phyloP scores from a whole-genome alignment of 176 grass and related monocot species.

The Eremochloa ophiuroides region DNA sequence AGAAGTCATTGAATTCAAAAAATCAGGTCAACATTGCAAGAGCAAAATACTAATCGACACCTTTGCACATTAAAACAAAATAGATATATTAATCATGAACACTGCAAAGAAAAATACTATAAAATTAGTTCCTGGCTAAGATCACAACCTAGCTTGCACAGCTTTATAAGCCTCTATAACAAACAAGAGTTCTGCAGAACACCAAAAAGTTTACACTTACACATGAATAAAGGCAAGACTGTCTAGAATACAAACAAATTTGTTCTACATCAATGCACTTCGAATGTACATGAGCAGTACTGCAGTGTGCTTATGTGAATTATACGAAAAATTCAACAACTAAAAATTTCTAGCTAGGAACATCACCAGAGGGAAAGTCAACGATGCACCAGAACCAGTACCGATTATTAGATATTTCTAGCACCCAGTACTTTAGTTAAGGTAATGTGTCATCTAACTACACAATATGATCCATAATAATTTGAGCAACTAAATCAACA shows the following conservation, averaged over 20 bases:
- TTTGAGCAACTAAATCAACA: not conserved
- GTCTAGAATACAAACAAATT: not conserved
- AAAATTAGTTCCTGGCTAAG: not conserved
- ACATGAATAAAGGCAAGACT: conserved; percentile 2
- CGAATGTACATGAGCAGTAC: not conserved
- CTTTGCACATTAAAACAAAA: not conserved
- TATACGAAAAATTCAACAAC: not conserved
- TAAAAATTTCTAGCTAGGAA: conserved; percentile 24
- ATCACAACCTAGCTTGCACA: not conserved
- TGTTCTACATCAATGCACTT: not conserved
- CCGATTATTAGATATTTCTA: conserved; percentile 7
- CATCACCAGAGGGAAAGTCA: not conserved
- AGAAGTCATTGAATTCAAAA: not conserved
- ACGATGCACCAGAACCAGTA: not conserved
- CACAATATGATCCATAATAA: not conserved
- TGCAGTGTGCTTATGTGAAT: not conserved
- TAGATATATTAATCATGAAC: not conserved
- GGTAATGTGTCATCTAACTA: not conserved
- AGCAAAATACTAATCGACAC: not conserved
- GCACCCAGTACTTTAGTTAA: not conserved
- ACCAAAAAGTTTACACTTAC: not conserved
- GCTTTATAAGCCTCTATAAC: not conserved
- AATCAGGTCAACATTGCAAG: not conserved
- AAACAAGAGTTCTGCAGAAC: not conserved
- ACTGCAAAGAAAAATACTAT: not conserved